These are phyloP conservation scores for Capsella bursapastoris DNA, from an alignment of 345 rosid species.

Conservation along the genomic window DNA sequence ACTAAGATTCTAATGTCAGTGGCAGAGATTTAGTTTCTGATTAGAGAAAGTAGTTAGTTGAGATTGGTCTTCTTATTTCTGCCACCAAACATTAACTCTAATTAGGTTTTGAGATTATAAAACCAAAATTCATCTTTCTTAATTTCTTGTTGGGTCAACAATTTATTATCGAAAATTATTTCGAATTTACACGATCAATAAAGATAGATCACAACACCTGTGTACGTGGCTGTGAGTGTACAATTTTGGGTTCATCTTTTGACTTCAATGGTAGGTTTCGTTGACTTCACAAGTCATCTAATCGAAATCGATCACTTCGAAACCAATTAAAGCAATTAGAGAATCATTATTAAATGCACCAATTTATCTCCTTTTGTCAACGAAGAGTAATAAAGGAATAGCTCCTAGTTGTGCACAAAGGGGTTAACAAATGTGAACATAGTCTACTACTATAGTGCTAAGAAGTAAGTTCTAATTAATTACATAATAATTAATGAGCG, in stretches of 20 bases:
- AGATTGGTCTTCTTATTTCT: slow-evolving; percentile 22
- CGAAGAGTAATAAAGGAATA: slow-evolving; percentile 16
- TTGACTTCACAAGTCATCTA: slow-evolving; percentile 41
- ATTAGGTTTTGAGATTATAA: neutral
- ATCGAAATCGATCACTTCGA: slow-evolving; percentile 41
- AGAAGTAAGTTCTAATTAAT: slow-evolving; percentile 22
- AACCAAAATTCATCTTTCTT: neutral
- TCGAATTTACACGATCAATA: neutral
- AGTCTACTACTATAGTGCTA: slow-evolving; percentile 18
- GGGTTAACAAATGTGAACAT: slow-evolving; percentile 39
- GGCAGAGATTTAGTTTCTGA: slow-evolving; percentile 23
- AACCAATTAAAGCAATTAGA: slow-evolving; percentile 38
- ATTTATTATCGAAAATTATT: neutral
- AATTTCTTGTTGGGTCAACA: neutral
- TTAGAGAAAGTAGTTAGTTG: slow-evolving; percentile 6
- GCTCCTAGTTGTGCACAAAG: neutral
- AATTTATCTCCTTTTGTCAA: slow-evolving; percentile 25
- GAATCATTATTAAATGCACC: slow-evolving; percentile 23
- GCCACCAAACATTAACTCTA: slow-evolving; percentile 19
- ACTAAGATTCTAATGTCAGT: neutral
- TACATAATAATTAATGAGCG: slow-evolving; percentile 22
- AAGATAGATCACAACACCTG: slow-evolving; percentile 3
- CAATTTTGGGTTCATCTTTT: slow-evolving; percentile 25
- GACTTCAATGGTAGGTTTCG: slow-evolving; percentile 28
- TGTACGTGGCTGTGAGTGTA: slow-evolving; percentile 33